These are phyloP conservation scores for Danielia oregonensis DNA, from an alignment of 805 yeast genomes.

Conservation along the genomic window DNA sequence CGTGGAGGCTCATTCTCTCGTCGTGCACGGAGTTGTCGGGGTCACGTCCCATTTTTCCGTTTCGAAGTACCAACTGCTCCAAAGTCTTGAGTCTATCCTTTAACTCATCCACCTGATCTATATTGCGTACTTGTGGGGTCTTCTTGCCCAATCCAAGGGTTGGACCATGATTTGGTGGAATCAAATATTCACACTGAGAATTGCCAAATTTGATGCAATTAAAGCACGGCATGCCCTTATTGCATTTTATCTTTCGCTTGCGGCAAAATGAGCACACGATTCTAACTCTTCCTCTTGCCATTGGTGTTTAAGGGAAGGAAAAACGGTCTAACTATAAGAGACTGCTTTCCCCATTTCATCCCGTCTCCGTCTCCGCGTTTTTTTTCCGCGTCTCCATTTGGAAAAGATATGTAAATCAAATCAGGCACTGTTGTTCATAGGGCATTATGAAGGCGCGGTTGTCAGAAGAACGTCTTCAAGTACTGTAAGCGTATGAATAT, in stretches of 20 bases:
- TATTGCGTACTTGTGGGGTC: not conserved
- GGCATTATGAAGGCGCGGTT: no score
- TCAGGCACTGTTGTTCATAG: no score
- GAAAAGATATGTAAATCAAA: no score
- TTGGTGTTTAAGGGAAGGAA: no score
- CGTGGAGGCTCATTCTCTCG: slow-evolving; percentile 2
- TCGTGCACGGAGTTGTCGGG: slow-evolving; percentile 1
- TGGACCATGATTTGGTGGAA: slow-evolving; percentile 12
- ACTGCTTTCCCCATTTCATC: no score
- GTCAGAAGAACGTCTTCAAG: no score
- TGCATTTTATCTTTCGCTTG: slow-evolving; percentile 38
- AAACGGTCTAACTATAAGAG: no score
- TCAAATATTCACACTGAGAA: slow-evolving; percentile 12
- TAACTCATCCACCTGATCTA: not conserved
- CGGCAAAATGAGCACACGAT: slow-evolving; percentile 49
- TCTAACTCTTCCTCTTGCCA: slow-evolving; percentile 30
- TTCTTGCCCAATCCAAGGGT: slow-evolving; percentile 21
- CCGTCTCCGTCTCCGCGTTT: no score
- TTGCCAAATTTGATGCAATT: slow-evolving; percentile 17
- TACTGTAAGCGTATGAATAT: no score
- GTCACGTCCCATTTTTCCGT: not conserved
- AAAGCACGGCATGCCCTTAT: slow-evolving; percentile 28
- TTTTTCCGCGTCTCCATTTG: no score
- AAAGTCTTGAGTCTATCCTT: slow-evolving; percentile 1
- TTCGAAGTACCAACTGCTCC: not conserved